Base-by-base conservation (phyloP, 441 rosid species). In the Populus hybrid region DNA sequence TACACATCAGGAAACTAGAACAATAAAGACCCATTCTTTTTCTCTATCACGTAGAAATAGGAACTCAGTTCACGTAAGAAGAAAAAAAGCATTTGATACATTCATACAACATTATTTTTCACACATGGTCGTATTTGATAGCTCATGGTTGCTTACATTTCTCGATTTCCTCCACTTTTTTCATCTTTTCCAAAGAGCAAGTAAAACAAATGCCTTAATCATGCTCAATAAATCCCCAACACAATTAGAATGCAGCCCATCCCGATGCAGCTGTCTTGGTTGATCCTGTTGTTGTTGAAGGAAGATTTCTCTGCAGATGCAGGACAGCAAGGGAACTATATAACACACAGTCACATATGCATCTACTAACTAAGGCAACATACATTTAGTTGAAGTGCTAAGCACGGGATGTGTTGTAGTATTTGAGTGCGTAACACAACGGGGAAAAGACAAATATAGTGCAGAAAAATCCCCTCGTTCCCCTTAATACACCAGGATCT, bases 201-300 rank as follows among this genome's bases (percentile, higher is more conserved):
- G 3, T 70, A 30, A 82, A 76, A 75, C 69, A 80, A 79, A 77
- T 72, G 77, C 68, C 73, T 40, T 18, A 5, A 73, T 50, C 79
- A 79, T 73, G 53, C 71, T 78, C 75, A 74, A 76, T 40, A 70
- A 79, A 69, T 70, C 59, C 50, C 59, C 34, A 77, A 73, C 71
- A 64, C 28, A 73, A 78, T 85, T 77, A 95, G 83, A 95, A 95
- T 68, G 97, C 99, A 4, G 99, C 95, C 99, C 99, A 95, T 77
- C 98, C 99, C 24, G 99, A 90, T 75, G 97, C 93, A 80, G 92
- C 72, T 6, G 86, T 84, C 79, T 86, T 92, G 53, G 83, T 73
- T 21, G 89, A 80, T 77, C 89, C 95, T 38, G 46, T 2, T 30
- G 32, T 30, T 3, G 32, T 30, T 16, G 97, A 76, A 32, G 98